Conservation (phyloP, 306 rosid species). For the Canavalia ensiformis region DNA sequence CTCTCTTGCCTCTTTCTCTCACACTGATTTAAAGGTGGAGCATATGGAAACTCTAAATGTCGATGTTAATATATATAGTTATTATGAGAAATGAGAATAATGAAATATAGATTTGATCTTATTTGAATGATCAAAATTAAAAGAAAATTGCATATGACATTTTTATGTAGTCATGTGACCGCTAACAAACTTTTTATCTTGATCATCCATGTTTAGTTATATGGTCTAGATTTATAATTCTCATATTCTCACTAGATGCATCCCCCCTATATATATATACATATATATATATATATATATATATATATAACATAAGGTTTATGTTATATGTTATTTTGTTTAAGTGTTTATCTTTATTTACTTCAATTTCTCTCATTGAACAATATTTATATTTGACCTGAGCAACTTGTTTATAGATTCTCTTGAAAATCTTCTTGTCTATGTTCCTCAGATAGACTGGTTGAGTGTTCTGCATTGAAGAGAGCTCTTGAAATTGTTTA, state of each 20-base stretch:
- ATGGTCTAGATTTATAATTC: too few relatives aligned
- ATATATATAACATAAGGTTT: neutral
- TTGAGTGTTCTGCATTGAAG: conserved; percentile 92
- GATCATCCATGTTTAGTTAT: too few relatives aligned
- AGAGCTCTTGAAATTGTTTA: conserved; percentile 95
- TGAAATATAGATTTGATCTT: too few relatives aligned
- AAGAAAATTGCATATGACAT: too few relatives aligned
- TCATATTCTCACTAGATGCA: neutral
- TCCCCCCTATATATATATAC: too few relatives aligned
- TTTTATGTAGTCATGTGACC: too few relatives aligned
- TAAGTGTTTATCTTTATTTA: conserved; percentile 28
- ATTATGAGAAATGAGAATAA: too few relatives aligned
- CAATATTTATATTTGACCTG: conserved; percentile 8
- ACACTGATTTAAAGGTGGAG: conserved; percentile 11
- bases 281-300: too few relatives aligned
- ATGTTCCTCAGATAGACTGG: conserved; percentile 82
- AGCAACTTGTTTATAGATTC: conserved; percentile 37
- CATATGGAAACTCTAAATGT: conserved; percentile 13
- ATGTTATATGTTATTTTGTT: conserved; percentile 8
- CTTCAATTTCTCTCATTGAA: conserved; percentile 10
- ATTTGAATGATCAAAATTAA: too few relatives aligned
- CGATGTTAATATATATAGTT: neutral
- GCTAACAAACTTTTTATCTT: too few relatives aligned
- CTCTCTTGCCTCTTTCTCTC: neutral
- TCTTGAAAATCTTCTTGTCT: conserved; percentile 33